phyloP scores from a whole-genome alignment of 2,329 filamentous ascomycete genomes.

The Hymenoscyphus fraxineus region DNA sequence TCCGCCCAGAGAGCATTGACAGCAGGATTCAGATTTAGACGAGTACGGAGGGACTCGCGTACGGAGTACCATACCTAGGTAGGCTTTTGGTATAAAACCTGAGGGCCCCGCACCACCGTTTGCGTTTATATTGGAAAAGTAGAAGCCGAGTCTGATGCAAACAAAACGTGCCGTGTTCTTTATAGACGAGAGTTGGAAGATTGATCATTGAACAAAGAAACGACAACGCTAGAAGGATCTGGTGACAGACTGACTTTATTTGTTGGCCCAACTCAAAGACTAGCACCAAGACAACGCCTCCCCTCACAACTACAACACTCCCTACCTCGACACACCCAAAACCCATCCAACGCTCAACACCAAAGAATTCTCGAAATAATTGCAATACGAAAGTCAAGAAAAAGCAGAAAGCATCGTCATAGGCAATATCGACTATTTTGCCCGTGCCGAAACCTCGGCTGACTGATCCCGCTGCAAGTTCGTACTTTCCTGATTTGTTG shows the following conservation, averaged over 20 bases:
- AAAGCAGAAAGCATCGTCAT: background rate
- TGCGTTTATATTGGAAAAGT: too few relatives aligned
- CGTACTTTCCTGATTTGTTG: background rate
- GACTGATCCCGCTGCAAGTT: background rate
- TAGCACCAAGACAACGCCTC: background rate
- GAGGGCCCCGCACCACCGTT: background rate
- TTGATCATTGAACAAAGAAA: slow-evolving; percentile 1
- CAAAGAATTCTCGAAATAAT: background rate
- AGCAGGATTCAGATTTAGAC: background rate
- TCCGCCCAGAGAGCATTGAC: background rate
- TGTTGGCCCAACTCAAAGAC: background rate
- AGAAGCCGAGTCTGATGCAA: background rate
- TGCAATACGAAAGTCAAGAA: background rate
- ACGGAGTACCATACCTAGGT: too few relatives aligned
- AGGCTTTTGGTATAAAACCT: background rate
- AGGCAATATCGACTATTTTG: background rate
- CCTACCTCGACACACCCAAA: background rate
- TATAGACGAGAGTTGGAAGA: background rate
- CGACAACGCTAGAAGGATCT: background rate
- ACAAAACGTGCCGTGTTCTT: background rate
- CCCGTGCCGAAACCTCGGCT: background rate
- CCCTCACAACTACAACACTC: background rate
- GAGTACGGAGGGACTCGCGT: too few relatives aligned
- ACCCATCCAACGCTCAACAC: background rate
- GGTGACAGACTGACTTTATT: background rate